phyloP scores from a whole-genome alignment of 345 rosid species.

The Raphanus sativus region DNA sequence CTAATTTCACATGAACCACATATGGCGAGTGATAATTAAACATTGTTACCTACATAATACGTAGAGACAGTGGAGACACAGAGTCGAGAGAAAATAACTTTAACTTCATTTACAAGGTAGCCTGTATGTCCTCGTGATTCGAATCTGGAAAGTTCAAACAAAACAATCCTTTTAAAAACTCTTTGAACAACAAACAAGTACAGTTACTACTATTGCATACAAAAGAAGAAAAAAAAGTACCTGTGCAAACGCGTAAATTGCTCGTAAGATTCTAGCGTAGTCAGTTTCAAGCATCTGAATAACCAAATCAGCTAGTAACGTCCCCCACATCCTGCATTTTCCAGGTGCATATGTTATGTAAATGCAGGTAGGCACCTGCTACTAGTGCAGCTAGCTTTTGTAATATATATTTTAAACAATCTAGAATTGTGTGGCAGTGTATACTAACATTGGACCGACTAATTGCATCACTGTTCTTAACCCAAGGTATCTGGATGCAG shows the following conservation, averaged over 20 bases:
- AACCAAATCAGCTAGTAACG: slow-evolving; percentile 85
- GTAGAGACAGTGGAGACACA: neutral
- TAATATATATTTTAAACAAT: neutral
- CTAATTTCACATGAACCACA: too few species aligned
- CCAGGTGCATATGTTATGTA: neutral
- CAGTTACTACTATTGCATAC: neutral
- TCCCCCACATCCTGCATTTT: slow-evolving; percentile 85
- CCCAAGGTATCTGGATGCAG: slow-evolving; percentile 88
- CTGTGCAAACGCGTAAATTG: slow-evolving; percentile 93
- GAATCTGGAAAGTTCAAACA: slow-evolving; percentile 52
- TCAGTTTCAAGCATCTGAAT: slow-evolving; percentile 99
- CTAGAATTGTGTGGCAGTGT: neutral
- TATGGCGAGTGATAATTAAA: neutral
- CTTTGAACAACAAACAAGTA: neutral
- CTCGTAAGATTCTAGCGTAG: slow-evolving; percentile 87
- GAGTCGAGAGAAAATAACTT: neutral
- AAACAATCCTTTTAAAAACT: neutral
- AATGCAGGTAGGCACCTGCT: neutral
- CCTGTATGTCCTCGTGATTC: slow-evolving; percentile 70
- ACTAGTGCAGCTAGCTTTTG: neutral
- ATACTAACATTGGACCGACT: slow-evolving; percentile 74
- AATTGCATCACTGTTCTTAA: slow-evolving; percentile 65
- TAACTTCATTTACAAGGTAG: slow-evolving; percentile 40
- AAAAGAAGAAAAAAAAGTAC: slow-evolving; percentile 35
- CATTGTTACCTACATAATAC: neutral